These are phyloP conservation scores for Primulina tabacum DNA, from an alignment of 257 asterid species.

Conservation along the genomic window DNA sequence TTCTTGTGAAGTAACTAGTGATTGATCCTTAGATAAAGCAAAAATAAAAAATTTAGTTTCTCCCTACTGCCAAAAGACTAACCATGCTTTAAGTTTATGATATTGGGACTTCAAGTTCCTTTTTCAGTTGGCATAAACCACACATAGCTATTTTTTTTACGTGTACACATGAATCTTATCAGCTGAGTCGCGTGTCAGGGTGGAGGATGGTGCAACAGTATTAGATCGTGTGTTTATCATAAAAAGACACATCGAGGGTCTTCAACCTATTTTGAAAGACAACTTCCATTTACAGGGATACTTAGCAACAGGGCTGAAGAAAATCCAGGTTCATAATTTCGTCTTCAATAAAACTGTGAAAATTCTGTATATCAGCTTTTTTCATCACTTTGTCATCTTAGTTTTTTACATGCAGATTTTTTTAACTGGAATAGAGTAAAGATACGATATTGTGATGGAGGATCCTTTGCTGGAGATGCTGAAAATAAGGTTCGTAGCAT, in stretches of 20 bases:
- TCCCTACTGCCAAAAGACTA: too few species aligned
- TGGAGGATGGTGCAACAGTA: constrained; percentile 88
- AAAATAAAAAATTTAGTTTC: too few species aligned
- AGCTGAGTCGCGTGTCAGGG: constrained; percentile 50
- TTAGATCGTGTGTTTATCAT: constrained; percentile 48
- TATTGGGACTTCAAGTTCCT: background rate
- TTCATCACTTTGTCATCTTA: constrained; percentile 2
- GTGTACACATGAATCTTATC: background rate
- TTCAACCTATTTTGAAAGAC: constrained; percentile 47
- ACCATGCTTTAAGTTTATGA: background rate
- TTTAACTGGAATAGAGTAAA: constrained; percentile 71
- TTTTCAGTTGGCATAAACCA: background rate
- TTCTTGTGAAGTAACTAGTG: background rate
- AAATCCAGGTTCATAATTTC: constrained; percentile 49
- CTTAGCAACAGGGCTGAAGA: constrained; percentile 56
- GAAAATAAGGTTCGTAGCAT: constrained; percentile 48
- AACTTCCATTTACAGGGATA: constrained; percentile 55
- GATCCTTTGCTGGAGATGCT: constrained; percentile 58
- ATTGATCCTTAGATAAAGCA: background rate
- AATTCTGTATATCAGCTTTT: background rate
- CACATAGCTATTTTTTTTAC: background rate
- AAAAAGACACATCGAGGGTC: constrained; percentile 59
- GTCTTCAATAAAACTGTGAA: background rate
- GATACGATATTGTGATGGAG: constrained; percentile 70
- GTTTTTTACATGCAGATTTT: constrained; percentile 43